A percentile compares a stretch with the other conserved stretches of the same genome.
Evolutionary conservation across 2,329 filamentous ascomycete genomes (phyloP).

Genomic region (Didymella exigua): DNA sequence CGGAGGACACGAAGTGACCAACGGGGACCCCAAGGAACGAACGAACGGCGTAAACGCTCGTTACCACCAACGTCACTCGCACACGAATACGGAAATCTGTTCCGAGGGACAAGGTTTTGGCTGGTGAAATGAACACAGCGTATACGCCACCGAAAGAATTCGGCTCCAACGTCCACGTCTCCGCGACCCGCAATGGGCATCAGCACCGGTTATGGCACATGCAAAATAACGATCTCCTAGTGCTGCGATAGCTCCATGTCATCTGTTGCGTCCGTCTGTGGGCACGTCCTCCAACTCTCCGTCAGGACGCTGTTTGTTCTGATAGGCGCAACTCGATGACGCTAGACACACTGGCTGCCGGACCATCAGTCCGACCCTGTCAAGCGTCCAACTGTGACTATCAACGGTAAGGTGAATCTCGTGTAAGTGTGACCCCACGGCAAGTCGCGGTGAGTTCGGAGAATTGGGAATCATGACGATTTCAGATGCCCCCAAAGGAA

Average conservation of each 20-base stretch:
- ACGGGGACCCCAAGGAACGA: no score
- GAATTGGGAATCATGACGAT: conserved; percentile 10
- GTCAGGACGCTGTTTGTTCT: not conserved
- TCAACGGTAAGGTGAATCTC: conserved; percentile 10
- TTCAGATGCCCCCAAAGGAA: not conserved
- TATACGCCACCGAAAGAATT: not conserved
- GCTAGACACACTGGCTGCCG: conserved; percentile 9
- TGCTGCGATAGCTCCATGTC: conserved; percentile 1
- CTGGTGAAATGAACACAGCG: not conserved
- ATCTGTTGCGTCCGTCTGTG: not conserved
- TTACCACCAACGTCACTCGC: conserved; percentile 1
- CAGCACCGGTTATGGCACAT: not conserved
- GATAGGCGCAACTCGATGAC: conserved; percentile 1
- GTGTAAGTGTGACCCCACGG: conserved; percentile 8
- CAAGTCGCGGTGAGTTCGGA: conserved; percentile 5
- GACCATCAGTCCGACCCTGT: conserved; percentile 7
- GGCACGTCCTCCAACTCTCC: not conserved
- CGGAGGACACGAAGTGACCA: no score
- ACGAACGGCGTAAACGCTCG: conserved; percentile 1
- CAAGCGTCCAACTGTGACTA: conserved; percentile 8
- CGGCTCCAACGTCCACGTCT: not conserved
- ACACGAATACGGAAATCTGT: not conserved
- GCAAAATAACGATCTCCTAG: conserved; percentile 16
- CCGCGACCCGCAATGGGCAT: not conserved
- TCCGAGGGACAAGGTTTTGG: not conserved